Conservation (phyloP, 2,329 filamentous ascomycete genomes). For the Pseudocercospora musae region DNA sequence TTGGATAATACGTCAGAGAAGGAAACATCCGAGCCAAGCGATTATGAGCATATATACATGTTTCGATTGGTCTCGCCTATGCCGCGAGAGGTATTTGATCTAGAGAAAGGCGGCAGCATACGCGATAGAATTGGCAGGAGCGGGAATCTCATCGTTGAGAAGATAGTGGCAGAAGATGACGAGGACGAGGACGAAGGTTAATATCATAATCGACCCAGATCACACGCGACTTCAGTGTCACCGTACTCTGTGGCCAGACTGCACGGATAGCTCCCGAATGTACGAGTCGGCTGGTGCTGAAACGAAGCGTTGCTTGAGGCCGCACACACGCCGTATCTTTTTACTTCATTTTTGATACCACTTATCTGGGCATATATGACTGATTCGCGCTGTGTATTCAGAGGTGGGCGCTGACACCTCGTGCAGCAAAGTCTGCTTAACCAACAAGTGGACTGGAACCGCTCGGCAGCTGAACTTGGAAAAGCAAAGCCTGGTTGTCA, state of each 20-base stretch:
- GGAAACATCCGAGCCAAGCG: constrained; percentile 54
- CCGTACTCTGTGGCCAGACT: background rate
- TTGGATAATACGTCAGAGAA: constrained; percentile 45
- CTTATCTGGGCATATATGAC: background rate
- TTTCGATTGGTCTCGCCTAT: constrained; percentile 84
- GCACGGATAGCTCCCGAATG: background rate
- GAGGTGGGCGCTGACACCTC: background rate
- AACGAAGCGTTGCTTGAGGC: background rate
- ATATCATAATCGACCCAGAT: background rate
- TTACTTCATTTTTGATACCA: background rate
- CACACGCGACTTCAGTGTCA: background rate
- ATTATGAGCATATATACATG: constrained; percentile 76
- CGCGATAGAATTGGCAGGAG: constrained; percentile 73
- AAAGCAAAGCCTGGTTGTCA: constrained; percentile 62
- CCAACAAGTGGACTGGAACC: constrained; percentile 24
- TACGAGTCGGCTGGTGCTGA: background rate
- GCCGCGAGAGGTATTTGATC: constrained; percentile 75
- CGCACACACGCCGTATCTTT: background rate
- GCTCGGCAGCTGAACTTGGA: constrained; percentile 53
- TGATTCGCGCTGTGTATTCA: background rate
- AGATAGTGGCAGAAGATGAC: constrained; percentile 54
- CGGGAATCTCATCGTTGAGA: constrained; percentile 86
- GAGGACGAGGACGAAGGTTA: constrained; percentile 33
- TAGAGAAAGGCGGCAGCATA: constrained; percentile 61
- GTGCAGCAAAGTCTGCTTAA: background rate